Conservation (phyloP, 208 protist genomes). For the Leishmania gerbilli region DNA sequence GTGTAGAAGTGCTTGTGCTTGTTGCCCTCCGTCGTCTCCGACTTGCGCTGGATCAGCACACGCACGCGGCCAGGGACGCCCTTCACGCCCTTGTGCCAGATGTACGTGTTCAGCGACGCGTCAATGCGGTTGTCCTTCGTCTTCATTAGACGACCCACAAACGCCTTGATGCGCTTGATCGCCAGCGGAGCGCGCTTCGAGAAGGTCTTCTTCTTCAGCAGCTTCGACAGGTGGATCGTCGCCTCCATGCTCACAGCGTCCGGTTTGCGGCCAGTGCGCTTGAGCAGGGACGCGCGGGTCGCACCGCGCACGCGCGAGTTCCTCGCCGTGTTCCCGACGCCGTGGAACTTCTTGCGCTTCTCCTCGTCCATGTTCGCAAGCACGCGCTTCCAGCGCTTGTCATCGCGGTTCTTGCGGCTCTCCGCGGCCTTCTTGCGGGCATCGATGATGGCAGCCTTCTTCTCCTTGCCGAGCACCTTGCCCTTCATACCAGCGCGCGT, state of each 20-base stretch:
- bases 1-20: slow-evolving; percentile 92
- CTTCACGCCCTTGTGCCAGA: slow-evolving; percentile 97
- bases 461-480: slow-evolving; percentile 84
- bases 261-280: slow-evolving; percentile 83
- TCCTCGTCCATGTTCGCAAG: slow-evolving; percentile 86
- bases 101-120: slow-evolving; percentile 95
- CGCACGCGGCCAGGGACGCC: slow-evolving; percentile 94
- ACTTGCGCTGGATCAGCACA: slow-evolving; percentile 91
- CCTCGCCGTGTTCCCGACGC: slow-evolving; percentile 86
- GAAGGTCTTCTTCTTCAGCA: slow-evolving; percentile 96
- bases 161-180: slow-evolving; percentile 95
- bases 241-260: slow-evolving; percentile 94
- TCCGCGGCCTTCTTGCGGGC: slow-evolving; percentile 70
- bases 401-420: slow-evolving; percentile 83
- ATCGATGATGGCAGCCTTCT: slow-evolving; percentile 78
- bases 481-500: slow-evolving; percentile 80
- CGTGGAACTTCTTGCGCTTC: slow-evolving; percentile 86
- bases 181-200: slow-evolving; percentile 96
- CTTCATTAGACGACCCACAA: slow-evolving; percentile 96
- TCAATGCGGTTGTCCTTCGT: slow-evolving; percentile 98
- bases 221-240: slow-evolving; percentile 98
- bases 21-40: slow-evolving; percentile 76
- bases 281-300: slow-evolving; percentile 83
- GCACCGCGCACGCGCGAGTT: slow-evolving; percentile 84
- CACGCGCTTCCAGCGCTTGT: slow-evolving; percentile 90